A percentile compares a stretch with the other conserved stretches of the same genome.
phyloP scores from a whole-genome alignment of 2,329 filamentous ascomycete genomes.

The Dactylonectria estremocensis region DNA sequence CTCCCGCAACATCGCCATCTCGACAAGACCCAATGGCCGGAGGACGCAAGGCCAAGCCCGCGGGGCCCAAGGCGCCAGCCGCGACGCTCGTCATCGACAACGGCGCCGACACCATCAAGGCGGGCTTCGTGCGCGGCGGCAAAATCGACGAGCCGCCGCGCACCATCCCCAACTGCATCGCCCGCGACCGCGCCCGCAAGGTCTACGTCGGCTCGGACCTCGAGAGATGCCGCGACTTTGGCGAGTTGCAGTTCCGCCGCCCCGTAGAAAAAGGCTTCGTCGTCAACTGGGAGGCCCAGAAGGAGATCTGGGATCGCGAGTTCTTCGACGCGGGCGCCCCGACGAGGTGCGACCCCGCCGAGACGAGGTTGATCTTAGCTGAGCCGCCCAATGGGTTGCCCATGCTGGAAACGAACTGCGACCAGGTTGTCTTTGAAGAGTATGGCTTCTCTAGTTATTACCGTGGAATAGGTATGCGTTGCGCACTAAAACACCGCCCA shows the following conservation, averaged over 20 bases:
- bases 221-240: constrained; percentile 86
- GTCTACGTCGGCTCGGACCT: constrained; percentile 87
- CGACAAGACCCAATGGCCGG: constrained; percentile 57
- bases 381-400: constrained; percentile 90
- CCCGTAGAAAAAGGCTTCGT: constrained; percentile 96
- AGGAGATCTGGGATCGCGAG: constrained; percentile 94
- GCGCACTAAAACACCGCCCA: no score
- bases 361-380: constrained; percentile 87
- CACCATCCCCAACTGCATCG: constrained; percentile 90
- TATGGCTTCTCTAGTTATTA: constrained; percentile 93
- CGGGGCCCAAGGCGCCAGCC: constrained; percentile 67
- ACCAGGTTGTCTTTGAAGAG: constrained; percentile 98
- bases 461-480: constrained; percentile 75
- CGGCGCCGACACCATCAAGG: constrained; percentile 92
- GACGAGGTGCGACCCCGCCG: constrained; percentile 79
- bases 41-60: constrained; percentile 67
- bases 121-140: constrained; percentile 76
- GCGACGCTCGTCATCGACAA: constrained; percentile 93
- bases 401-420: constrained; percentile 88
- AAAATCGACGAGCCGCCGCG: constrained; percentile 73
- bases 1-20: not conserved
- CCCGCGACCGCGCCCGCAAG: constrained; percentile 83
- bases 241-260: constrained; percentile 87
- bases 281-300: constrained; percentile 97
- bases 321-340: constrained; percentile 82